Percentiles rank a stretch among this genome's conserved stretches.
Conservation (phyloP, 192 early-diverging fungal genomes). For the Backusella australiensis region DNA sequence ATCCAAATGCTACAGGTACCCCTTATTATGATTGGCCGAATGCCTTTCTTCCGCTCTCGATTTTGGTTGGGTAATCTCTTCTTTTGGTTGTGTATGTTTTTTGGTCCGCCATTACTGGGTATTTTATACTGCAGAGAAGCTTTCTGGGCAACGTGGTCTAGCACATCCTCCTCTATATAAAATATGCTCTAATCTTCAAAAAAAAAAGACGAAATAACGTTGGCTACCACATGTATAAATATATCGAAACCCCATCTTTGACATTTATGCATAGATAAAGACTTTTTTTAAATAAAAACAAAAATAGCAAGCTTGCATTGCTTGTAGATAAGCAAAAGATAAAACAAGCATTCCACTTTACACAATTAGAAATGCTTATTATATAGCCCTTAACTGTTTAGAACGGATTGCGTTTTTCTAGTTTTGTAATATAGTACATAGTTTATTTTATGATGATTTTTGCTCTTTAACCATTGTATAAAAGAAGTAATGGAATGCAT, state of each 20-base stretch:
- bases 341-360: neutral
- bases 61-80: conserved; percentile 74
- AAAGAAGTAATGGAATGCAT: conserved; percentile 79
- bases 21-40: conserved; percentile 68
- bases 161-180: neutral
- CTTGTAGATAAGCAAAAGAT: neutral
- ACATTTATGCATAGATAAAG: neutral
- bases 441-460: conserved; percentile 3
- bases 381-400: neutral
- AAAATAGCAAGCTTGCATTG: too few relatives aligned
- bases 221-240: neutral
- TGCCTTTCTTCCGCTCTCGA: conserved; percentile 56
- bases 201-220: neutral
- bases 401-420: too few relatives aligned
- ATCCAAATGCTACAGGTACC: conserved; percentile 92
- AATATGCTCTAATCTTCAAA: neutral
- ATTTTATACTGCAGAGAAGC: conserved; percentile 71
- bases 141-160: conserved; percentile 23
- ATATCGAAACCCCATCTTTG: neutral
- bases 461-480: conserved; percentile 58
- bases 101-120: conserved; percentile 78
- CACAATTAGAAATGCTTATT: neutral
- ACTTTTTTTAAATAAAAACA: neutral
- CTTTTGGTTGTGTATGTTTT: conserved; percentile 92
- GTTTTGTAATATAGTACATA: neutral